Base-by-base conservation (phyloP, 805 yeast genomes). In the Kodamaea jinghongensis region DNA sequence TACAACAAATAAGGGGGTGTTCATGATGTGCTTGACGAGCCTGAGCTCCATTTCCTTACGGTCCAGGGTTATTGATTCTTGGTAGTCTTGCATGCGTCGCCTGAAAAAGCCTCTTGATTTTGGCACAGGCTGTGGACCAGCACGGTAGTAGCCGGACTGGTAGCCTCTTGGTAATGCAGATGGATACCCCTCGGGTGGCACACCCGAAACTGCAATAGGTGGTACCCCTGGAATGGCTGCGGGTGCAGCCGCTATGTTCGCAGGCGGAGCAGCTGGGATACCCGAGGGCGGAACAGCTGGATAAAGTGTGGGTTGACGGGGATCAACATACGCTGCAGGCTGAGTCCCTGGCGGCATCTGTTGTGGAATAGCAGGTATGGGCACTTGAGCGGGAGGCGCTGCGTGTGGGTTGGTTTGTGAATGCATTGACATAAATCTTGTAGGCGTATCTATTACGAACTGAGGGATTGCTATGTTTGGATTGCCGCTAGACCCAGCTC, bases 11-110 rank as follows among this genome's bases (percentile, higher is more conserved):
- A 63, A 43, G 1, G 70, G 65, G 7, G 56, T 49, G 44, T 63
- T 57, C 70, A 65, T 64, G 2, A 65, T 67, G 27, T 47, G 41
- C 33, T 49, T 52, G 4, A 65, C 55, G 36, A 65, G 50, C 7
- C 54, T 53, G 26, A 49, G 45, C 38, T 63, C 69, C 37, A 62
- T 37, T 8, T 44, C 47, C 40, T 51, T 52, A 27, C 49, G 54
- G 14, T 45, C 43, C 6, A 65, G 55, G 2, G 43, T 31, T 27
- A 56, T 15, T 36, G 63, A 59, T 12, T 36, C 45, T n/a, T 6
- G 23, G 16, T 28, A 5, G 13, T 13, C 31, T 12, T 11, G 15
- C 31, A 15, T 28, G 31, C 31, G 15, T 12, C 23, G 5, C 8
- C 23, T 20, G 23, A 20, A 20, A 8, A 16, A 23, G 17, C 32